These are phyloP conservation scores for Rhodotorula sp. DNA, from an alignment of 1,284 basidiomycete genomes.

Conservation along the genomic window DNA sequence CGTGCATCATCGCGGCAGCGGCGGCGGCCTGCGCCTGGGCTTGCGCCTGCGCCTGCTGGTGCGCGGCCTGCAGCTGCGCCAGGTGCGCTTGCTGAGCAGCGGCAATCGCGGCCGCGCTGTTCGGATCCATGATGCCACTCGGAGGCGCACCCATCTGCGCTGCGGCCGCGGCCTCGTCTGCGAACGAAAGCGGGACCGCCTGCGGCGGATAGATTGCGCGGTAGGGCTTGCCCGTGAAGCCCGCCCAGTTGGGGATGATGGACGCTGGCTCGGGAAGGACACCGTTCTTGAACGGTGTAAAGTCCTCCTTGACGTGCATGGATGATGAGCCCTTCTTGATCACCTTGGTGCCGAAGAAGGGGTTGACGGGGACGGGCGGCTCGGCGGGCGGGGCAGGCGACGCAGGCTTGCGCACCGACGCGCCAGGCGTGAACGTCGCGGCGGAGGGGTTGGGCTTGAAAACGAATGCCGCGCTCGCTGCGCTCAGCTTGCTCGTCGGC, in stretches of 20 bases:
- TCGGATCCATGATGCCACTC: constrained; percentile 10
- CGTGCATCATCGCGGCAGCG: not conserved
- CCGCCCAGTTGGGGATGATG: constrained; percentile 37
- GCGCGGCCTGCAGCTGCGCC: not conserved
- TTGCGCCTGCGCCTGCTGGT: constrained; percentile 1
- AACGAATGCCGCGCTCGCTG: constrained; percentile 46
- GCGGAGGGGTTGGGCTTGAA: constrained; percentile 47
- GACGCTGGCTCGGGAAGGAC: constrained; percentile 23
- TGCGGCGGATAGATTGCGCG: constrained; percentile 36
- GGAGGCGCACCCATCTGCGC: not conserved
- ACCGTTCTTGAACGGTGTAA: constrained; percentile 44
- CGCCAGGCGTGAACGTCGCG: constrained; percentile 44
- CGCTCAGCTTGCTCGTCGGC: constrained; percentile 44
- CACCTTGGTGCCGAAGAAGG: constrained; percentile 46
- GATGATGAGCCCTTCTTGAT: constrained; percentile 40
- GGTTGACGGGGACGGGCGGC: constrained; percentile 26
- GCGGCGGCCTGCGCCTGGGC: not conserved
- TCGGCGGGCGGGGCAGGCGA: constrained; percentile 13
- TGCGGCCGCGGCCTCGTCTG: not conserved
- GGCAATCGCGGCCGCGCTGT: not conserved
- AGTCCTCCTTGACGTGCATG: constrained; percentile 49
- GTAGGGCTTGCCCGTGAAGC: constrained; percentile 46
- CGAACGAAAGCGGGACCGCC: constrained; percentile 1
- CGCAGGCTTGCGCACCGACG: constrained; percentile 15
- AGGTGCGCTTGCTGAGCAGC: constrained; percentile 4